Percentiles rank a stretch among this genome's conserved stretches.
Conservation (phyloP, 164 flowering plant species). For the Cinnamomum micranthum region DNA sequence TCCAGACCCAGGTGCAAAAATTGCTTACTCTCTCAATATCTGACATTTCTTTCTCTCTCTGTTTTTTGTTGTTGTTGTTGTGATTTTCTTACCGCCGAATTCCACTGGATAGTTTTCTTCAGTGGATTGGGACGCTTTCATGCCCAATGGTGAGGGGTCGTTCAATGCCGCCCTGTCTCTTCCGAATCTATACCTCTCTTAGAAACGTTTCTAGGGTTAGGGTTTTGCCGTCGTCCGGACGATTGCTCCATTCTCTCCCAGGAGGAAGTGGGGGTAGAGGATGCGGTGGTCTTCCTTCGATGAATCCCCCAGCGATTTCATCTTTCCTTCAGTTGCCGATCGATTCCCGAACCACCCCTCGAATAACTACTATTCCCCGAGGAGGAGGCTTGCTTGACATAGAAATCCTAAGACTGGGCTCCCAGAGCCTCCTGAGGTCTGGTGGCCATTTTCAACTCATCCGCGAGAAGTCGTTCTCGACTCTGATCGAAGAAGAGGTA, state of each 20-base stretch:
- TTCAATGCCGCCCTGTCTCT: slow-evolving; percentile 22
- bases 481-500: slow-evolving; percentile 5
- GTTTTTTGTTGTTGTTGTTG: no score
- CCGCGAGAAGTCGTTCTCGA: slow-evolving; percentile 22
- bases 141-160: slow-evolving; percentile 47
- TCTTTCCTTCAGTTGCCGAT: background rate
- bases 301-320: slow-evolving; percentile 4
- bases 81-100: no score
- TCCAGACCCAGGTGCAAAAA: no score
- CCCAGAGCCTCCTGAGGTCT: background rate
- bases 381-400: slow-evolving; percentile 7
- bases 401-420: background rate
- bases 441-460: background rate
- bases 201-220: slow-evolving; percentile 18
- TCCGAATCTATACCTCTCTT: slow-evolving; percentile 31
- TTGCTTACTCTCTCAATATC: no score
- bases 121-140: background rate
- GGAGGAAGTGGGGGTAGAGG: no score
- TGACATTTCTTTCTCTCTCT: no score
- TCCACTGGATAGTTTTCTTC: background rate
- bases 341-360: slow-evolving; percentile 11
- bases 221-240: slow-evolving; percentile 11
- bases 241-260: slow-evolving; percentile 14
- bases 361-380: slow-evolving; percentile 1
- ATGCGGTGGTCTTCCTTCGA: background rate